phyloP scores from a whole-genome alignment of 1,139 yeast species.

The Suhomyces panamericanus region DNA sequence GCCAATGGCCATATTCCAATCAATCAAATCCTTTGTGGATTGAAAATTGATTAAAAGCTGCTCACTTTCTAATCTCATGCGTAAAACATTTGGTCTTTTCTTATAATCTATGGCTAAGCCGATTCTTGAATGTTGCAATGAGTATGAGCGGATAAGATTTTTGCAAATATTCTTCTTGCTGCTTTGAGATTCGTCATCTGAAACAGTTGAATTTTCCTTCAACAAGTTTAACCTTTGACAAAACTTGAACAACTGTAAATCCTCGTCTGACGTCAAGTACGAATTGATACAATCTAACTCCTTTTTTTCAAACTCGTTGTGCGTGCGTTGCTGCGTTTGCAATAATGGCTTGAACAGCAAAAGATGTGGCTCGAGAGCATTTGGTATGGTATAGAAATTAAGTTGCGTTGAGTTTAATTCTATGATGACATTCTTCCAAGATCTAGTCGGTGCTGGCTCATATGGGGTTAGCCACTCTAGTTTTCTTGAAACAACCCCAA shows the following conservation, averaged over 20 bases:
- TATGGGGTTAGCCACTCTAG: constrained; percentile 69
- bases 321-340: constrained; percentile 13
- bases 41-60: constrained; percentile 62
- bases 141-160: constrained; percentile 45
- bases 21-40: constrained; percentile 56
- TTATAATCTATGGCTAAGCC: constrained; percentile 73
- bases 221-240: constrained; percentile 28
- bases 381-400: constrained; percentile 54
- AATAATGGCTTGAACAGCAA: constrained; percentile 21
- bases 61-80: constrained; percentile 67
- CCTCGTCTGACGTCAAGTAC: constrained; percentile 33
- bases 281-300: constrained; percentile 23
- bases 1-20: constrained; percentile 61
- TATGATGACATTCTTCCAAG: constrained; percentile 64
- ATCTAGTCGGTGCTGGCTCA: constrained; percentile 57
- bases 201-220: constrained; percentile 9
- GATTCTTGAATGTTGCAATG: constrained; percentile 66
- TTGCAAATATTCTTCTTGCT: constrained; percentile 7
- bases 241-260: constrained; percentile 37
- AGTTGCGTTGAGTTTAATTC: constrained; percentile 76
- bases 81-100: constrained; percentile 56
- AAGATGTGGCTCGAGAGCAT: constrained; percentile 32
- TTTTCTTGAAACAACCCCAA: constrained; percentile 55
- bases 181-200: constrained; percentile 11
- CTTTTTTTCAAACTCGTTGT: constrained; percentile 18